phyloP scores from a whole-genome alignment of 2,329 filamentous ascomycete species.

The Paraconiothyrium sp. region DNA sequence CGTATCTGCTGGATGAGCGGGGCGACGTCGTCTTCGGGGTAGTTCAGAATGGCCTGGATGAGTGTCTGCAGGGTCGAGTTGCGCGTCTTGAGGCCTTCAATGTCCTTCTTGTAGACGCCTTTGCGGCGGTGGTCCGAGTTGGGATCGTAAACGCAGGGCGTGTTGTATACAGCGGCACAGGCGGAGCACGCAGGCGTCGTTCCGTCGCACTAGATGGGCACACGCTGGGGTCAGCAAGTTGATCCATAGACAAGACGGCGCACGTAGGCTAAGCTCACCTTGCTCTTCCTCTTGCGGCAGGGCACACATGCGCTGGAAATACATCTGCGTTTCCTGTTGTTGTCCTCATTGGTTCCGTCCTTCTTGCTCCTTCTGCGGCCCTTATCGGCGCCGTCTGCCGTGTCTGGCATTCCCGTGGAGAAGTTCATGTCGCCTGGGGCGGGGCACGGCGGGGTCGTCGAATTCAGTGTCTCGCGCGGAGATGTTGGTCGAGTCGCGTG shows the following conservation, averaged over 20 bases:
- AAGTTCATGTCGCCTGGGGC: slow-evolving; percentile 22
- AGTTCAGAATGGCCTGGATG: slow-evolving; percentile 91
- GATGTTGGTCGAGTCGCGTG: slow-evolving; percentile 25
- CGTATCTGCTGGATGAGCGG: slow-evolving; percentile 86
- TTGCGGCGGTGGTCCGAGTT: slow-evolving; percentile 96
- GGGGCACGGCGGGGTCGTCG: slow-evolving; percentile 30
- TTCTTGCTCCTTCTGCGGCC: slow-evolving; percentile 46
- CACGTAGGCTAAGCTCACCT: slow-evolving; percentile 36
- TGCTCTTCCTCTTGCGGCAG: slow-evolving; percentile 53
- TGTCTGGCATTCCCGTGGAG: slow-evolving; percentile 22
- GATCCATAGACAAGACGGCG: background rate
- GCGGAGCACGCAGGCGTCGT: slow-evolving; percentile 91
- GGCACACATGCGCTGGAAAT: slow-evolving; percentile 53
- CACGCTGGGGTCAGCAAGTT: slow-evolving; percentile 9
- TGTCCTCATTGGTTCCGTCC: slow-evolving; percentile 50
- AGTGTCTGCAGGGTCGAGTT: slow-evolving; percentile 91
- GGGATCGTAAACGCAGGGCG: slow-evolving; percentile 92
- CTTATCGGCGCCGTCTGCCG: slow-evolving; percentile 32
- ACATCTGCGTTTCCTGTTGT: slow-evolving; percentile 55
- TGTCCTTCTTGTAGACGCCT: slow-evolving; percentile 94
- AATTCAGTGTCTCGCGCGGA: slow-evolving; percentile 14
- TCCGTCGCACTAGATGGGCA: slow-evolving; percentile 75
- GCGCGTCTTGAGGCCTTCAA: slow-evolving; percentile 85
- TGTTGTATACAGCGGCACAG: slow-evolving; percentile 93
- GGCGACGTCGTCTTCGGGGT: slow-evolving; percentile 84